Conservation (phyloP, 768 basidiomycete species). For the Trametes cinnabarina region DNA sequence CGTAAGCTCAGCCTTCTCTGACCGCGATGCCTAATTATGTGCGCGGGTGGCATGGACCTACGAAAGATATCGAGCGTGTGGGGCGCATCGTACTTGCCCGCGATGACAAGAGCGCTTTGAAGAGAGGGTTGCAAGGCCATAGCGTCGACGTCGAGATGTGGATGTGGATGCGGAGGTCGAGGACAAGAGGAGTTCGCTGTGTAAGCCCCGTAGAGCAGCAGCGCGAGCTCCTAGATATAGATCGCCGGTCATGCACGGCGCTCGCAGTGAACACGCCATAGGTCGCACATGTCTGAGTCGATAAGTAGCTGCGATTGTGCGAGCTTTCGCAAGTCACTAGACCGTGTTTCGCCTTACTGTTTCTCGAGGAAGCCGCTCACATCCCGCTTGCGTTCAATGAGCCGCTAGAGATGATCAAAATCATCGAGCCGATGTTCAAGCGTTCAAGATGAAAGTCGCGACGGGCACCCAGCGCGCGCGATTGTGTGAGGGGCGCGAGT, state of each 20-base stretch:
- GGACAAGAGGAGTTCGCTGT: background rate
- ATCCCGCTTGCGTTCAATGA: background rate
- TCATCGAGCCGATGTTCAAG: no score
- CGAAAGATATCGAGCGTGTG: slow-evolving; percentile 82
- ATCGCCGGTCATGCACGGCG: slow-evolving; percentile 1
- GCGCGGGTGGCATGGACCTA: slow-evolving; percentile 35
- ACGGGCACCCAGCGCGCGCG: no score
- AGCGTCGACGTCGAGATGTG: no score
- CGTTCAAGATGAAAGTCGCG: no score
- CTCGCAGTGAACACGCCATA: slow-evolving; percentile 1
- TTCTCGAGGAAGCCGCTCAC: background rate
- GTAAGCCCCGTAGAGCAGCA: background rate
- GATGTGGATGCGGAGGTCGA: background rate
- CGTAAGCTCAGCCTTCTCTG: background rate
- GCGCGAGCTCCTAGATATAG: background rate
- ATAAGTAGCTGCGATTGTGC: background rate
- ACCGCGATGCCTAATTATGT: background rate
- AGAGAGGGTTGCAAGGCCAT: slow-evolving; percentile 85
- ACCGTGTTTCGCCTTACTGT: background rate
- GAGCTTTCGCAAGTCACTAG: background rate
- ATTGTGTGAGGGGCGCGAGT: no score
- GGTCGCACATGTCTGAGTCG: background rate
- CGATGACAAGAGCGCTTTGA: slow-evolving; percentile 53
- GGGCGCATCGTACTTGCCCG: slow-evolving; percentile 56
- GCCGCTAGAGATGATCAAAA: no score